phyloP scores from a whole-genome alignment of 495 filamentous ascomycete species.

The Penicillium mononematosum region DNA sequence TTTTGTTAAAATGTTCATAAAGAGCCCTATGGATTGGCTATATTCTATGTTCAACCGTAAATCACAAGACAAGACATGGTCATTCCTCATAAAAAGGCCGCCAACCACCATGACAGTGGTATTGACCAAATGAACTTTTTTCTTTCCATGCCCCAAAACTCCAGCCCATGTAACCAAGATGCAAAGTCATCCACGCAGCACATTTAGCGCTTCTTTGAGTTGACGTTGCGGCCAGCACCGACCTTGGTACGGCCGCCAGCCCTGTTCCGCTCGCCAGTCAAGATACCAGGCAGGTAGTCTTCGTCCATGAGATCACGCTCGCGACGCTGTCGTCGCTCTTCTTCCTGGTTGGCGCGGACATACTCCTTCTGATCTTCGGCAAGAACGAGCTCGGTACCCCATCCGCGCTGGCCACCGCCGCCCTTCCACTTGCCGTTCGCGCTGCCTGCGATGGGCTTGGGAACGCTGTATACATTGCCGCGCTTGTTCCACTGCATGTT shows the following conservation, averaged over 20 bases:
- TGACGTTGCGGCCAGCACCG: constrained; percentile 83
- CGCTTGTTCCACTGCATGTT: constrained; percentile 96
- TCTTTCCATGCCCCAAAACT: constrained; percentile 36
- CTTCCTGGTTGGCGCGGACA: constrained; percentile 57
- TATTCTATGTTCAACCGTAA: constrained; percentile 21
- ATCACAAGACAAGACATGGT: constrained; percentile 18
- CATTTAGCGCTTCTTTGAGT: constrained; percentile 67
- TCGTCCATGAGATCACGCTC: constrained; percentile 90
- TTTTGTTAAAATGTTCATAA: constrained; percentile 15
- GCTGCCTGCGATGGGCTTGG: constrained; percentile 81
- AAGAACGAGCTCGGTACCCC: constrained; percentile 79
- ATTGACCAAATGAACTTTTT: constrained; percentile 22
- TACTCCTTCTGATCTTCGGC: constrained; percentile 98
- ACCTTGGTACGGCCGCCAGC: constrained; percentile 68
- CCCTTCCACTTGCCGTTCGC: constrained; percentile 69
- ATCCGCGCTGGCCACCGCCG: constrained; percentile 82
- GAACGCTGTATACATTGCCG: constrained; percentile 84
- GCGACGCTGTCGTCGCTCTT: constrained; percentile 57
- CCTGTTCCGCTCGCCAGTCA: constrained; percentile 71
- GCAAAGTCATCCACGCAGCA: constrained; percentile 18
- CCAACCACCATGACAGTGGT: constrained; percentile 11
- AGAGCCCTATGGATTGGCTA: constrained; percentile 18
- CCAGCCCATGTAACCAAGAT: constrained; percentile 33
- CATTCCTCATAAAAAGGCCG: constrained; percentile 23
- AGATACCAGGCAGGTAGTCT: constrained; percentile 83